phyloP scores from a whole-genome alignment of 31 red algal species.

The Porphyra umbilicalis region DNA sequence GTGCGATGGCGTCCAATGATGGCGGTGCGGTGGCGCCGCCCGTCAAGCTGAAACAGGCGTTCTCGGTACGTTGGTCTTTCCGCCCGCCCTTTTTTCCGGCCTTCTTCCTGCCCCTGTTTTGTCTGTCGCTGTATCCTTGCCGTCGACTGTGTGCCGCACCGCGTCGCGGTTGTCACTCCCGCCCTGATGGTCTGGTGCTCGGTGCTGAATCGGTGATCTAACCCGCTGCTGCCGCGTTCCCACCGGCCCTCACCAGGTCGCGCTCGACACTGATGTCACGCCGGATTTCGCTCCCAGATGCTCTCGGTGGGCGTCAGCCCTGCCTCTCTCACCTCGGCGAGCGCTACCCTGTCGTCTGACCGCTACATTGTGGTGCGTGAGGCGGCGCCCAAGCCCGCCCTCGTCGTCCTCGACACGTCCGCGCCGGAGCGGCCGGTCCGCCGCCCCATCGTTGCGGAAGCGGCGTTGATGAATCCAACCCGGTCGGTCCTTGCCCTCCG shows the following conservation, averaged over 20 bases:
- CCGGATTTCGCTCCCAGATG: no score
- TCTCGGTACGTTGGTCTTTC: constrained; percentile 8
- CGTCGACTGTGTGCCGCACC: no score
- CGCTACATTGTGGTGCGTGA: constrained; percentile 78
- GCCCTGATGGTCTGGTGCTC: no score
- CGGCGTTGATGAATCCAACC: constrained; percentile 87
- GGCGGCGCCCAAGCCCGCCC: constrained; percentile 18
- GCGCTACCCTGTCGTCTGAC: constrained; percentile 73
- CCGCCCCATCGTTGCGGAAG: constrained; percentile 85
- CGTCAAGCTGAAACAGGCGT: constrained; percentile 61
- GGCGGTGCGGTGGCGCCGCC: constrained; percentile 8
- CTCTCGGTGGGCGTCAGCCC: constrained; percentile 69
- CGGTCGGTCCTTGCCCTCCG: constrained; percentile 56
- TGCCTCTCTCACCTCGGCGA: constrained; percentile 65
- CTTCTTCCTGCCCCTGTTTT: neutral
- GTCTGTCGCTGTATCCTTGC: neutral
- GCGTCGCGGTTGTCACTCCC: no score
- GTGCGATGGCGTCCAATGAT: neutral
- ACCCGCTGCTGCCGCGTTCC: neutral
- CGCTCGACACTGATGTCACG: no score
- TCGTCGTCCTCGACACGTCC: constrained; percentile 67
- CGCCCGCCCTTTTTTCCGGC: neutral
- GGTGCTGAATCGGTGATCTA: neutral
- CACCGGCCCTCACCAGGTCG: no score
- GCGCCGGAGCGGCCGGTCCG: constrained; percentile 49